These are phyloP conservation scores for Pichia californica DNA, from an alignment of 805 yeast genomes.

Conservation along the genomic window DNA sequence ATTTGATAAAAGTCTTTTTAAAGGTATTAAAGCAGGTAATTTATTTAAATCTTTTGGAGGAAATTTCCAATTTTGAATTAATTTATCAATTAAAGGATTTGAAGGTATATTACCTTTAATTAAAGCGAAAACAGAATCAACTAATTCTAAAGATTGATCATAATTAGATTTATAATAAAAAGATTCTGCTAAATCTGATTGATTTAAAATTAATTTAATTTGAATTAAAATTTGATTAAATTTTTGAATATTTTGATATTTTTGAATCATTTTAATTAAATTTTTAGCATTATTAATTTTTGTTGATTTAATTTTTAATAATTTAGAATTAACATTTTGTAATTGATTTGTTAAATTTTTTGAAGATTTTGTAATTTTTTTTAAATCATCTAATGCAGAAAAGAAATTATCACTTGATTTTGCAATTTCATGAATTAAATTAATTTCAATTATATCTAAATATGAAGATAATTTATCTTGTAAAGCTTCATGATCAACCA, in stretches of 20 bases:
- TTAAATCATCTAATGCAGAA: constrained; percentile 74
- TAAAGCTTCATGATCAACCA: constrained; percentile 40
- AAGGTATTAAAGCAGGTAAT: constrained; percentile 43
- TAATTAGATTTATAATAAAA: constrained; percentile 40
- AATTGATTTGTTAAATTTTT: constrained; percentile 43
- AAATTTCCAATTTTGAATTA: constrained; percentile 38
- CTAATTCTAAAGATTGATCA: constrained; percentile 48
- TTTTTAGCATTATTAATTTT: constrained; percentile 47
- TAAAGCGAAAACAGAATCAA: constrained; percentile 51
- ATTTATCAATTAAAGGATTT: constrained; percentile 22
- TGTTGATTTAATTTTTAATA: constrained; percentile 40
- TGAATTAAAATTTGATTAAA: constrained; percentile 59
- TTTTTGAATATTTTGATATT: constrained; percentile 51
- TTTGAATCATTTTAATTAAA: constrained; percentile 42
- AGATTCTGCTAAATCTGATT: constrained; percentile 44
- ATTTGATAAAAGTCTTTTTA: constrained; percentile 47
- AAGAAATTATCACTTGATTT: constrained; percentile 80
- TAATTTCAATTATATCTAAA: constrained; percentile 78
- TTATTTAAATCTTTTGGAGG: constrained; percentile 36
- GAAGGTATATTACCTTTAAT: constrained; percentile 45
- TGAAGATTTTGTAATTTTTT: constrained; percentile 52
- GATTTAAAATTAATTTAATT: constrained; percentile 38
- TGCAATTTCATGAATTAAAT: constrained; percentile 75
- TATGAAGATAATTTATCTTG: constrained; percentile 79
- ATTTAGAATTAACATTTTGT: constrained; percentile 37